Conservation (phyloP, 2,329 filamentous ascomycete genomes). For the Ceratocystis eucalypticola region DNA sequence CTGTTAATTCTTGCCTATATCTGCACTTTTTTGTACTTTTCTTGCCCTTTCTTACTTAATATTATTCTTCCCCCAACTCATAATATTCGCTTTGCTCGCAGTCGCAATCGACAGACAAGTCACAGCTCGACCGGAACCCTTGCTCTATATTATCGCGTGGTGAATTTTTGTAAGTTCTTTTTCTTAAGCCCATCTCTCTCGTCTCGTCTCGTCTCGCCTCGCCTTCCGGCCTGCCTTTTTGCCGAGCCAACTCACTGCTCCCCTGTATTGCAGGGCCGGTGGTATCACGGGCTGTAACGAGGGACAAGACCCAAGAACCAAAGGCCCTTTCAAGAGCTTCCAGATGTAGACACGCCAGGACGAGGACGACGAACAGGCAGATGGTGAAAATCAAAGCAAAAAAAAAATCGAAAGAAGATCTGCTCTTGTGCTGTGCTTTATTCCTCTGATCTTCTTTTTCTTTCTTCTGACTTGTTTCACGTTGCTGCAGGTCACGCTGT, state of each 20-base stretch:
- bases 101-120: background rate
- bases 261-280: background rate
- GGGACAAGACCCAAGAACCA: background rate
- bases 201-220: background rate
- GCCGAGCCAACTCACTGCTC: background rate
- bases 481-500: background rate
- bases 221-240: background rate
- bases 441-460: background rate
- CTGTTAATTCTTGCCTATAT: background rate
- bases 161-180: background rate
- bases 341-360: too few species aligned
- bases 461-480: conserved; percentile 1
- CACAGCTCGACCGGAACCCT: background rate
- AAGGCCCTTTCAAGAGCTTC: too few species aligned
- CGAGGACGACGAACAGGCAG: background rate
- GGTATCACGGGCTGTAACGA: background rate
- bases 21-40: background rate
- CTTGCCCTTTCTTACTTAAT: background rate
- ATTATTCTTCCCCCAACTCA: background rate
- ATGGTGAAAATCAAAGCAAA: background rate
- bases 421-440: background rate
- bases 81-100: background rate
- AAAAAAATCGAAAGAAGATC: background rate
- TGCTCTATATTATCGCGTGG: background rate
- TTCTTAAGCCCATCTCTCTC: background rate